Base-by-base conservation (phyloP, 306 rosid genomes). In the Datisca glomerata region DNA sequence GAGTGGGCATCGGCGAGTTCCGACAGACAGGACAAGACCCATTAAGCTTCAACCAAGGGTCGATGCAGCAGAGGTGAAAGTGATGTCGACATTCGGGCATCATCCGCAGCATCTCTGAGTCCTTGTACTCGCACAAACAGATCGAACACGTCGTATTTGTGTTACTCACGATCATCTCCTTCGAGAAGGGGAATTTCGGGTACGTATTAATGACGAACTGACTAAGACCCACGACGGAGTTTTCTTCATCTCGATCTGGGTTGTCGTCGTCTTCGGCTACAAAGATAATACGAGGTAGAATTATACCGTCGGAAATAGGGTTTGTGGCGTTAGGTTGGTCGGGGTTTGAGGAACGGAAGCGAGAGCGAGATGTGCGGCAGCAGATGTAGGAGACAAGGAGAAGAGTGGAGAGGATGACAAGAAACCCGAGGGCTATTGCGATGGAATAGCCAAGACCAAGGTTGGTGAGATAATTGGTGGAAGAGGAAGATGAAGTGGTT, bases 11-110 rank as follows among this genome's bases (percentile, higher is more conserved):
- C 0, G 95, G 97, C 0, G 97, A 89, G 68, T 89, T 89, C 17
- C 95, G 76, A 57, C 97, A 89, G 27, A 89, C 93, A 0, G 97
- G 97, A 38, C 97, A 89, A 4, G 95, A 89, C 2, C 97, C 91
- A 12, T 89, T 89, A 25, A 89, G 93, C 61, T 70, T 80, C 55
- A 89, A 64, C 97, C 97, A 89, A 0, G 93, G 68, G 47, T 89
- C 97, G 41, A 89, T 70, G 21, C 97, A 89, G n/a, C 47, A 51
- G 4, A 83, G 44, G 57, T 89, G 97, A 41, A 89, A 89, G 45
- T 40, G 71, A 54, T 89, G 97, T 9, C 84, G 51, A 41, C 97
- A 89, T 60, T 89, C 95, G 0, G 95, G 97, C 97, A 89, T 89
- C 97, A 89, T 80, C 66, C 97, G 51, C 34, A 89, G 28, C 95